Base-by-base conservation (phyloP, 495 filamentous ascomycete species). In the Aspergillus steynii region DNA sequence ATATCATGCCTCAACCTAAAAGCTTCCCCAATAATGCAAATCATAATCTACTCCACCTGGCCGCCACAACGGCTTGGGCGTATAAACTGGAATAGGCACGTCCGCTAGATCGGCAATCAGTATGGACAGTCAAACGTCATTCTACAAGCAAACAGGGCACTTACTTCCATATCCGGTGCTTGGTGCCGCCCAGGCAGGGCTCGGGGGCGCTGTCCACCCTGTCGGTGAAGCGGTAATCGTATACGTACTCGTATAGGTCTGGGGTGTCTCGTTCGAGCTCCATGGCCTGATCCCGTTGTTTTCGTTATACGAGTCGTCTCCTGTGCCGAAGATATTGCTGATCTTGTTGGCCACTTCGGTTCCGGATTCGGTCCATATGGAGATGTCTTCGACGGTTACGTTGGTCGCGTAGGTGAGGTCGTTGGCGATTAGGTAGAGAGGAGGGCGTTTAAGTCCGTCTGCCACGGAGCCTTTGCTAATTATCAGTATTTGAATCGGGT, bases 321-420 rank as follows among this genome's bases (percentile, higher is more conserved):
- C 79, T 0, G 64, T 69, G 3, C 78, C 80, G 50, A 80, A 82
- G 4, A 79, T 71, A 34, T 78, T 80, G 47, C 66, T 79, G 61
- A 79, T 80, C 27, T 72, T 62, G 58, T 82, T 78, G 25, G 73
- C 64, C 10, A 81, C 69, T 2, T 59, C 60, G 20, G 59, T 67
- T 2, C 79, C 79, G 10, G 67, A 65, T 56, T 82, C 79, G 2
- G 83, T 86, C 83, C 83, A 85, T 61, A 86, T 74, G 20, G 64
- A 53, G 60, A 85, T 78, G 57, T 84, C 73, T 25, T 69, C 62
- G 27, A 85, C 65, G 2, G 68, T 77, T 50, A 85, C 74, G 53
- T 75, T 77, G 0, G 71, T 77, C 34, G 61, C 61, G 49, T 61
- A 68, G 4, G 62, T 71, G n/a, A 68, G 55, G 29, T 83, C 72